Percentiles rank a stretch among this genome's conserved stretches.
Evolutionary conservation across 202 grass and related monocot genomes (phyloP).

Genomic region (Schoenoplectus tabernaemontani): DNA sequence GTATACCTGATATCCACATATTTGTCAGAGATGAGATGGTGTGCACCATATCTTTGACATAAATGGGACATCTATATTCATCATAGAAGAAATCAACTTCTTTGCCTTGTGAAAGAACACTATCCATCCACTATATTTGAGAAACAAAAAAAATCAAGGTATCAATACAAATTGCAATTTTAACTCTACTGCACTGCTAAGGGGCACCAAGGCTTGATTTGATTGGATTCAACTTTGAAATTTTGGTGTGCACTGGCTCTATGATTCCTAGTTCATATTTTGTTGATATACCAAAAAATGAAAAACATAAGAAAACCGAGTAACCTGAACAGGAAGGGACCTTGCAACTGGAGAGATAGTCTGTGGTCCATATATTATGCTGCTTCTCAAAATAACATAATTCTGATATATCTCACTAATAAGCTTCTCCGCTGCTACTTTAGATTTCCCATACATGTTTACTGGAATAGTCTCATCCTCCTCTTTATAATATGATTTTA

Average conservation of each 20-base stretch:
- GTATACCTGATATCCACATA: conserved; percentile 65
- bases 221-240: neutral
- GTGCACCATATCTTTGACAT: conserved; percentile 81
- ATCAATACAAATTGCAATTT: neutral
- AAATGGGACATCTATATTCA: conserved; percentile 76
- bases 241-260: neutral
- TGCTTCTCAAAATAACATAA: conserved; percentile 85
- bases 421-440: conserved; percentile 76
- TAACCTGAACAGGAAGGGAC: conserved; percentile 80
- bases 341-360: conserved; percentile 76
- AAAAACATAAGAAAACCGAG: neutral
- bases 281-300: neutral
- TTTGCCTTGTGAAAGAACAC: conserved; percentile 66
- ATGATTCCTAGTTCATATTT: neutral
- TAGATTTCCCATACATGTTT: conserved; percentile 91
- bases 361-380: conserved; percentile 91
- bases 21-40: conserved; percentile 53
- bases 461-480: conserved; percentile 58
- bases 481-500: conserved; percentile 90
- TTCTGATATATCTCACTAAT: conserved; percentile 52
- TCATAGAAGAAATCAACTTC: conserved; percentile 81
- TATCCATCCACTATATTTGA: conserved; percentile 84
- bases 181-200: neutral
- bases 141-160: conserved; percentile 15
- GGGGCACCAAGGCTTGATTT: neutral